Evolutionary conservation across 2,329 filamentous ascomycete genomes (phyloP).

Genomic region (Talaromyces piceae): DNA sequence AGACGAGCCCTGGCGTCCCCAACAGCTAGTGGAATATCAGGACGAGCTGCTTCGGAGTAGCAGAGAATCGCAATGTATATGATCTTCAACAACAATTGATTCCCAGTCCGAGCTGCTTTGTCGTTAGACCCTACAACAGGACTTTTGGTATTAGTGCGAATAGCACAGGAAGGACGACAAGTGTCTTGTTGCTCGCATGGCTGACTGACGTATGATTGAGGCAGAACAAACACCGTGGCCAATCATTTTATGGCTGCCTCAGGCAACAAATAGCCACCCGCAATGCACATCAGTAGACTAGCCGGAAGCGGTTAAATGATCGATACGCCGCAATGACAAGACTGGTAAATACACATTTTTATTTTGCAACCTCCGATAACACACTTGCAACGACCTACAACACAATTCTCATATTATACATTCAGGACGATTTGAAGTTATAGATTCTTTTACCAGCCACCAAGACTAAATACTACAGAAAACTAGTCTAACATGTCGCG

Average conservation of each 20-base stretch:
- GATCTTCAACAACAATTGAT: too few species aligned
- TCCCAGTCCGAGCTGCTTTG: background rate
- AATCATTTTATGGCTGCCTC: slow-evolving; percentile 4
- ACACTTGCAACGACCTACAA: background rate
- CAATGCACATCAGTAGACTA: background rate
- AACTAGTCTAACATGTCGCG: slow-evolving; percentile 67
- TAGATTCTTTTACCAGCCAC: background rate
- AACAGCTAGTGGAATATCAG: background rate
- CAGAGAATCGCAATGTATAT: too few species aligned
- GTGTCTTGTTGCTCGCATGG: background rate
- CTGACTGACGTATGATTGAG: background rate
- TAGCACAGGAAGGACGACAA: background rate
- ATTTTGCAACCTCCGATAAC: slow-evolving; percentile 4
- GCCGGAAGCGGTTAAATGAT: background rate
- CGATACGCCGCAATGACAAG: background rate
- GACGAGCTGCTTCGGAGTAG: background rate
- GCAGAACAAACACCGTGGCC: slow-evolving; percentile 1
- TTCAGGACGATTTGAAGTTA: background rate
- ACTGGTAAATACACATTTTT: background rate
- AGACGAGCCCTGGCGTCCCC: background rate
- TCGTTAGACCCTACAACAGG: background rate
- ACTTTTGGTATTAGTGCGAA: background rate
- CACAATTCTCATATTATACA: background rate
- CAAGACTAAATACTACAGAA: background rate
- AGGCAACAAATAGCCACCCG: slow-evolving; percentile 1